These are phyloP conservation scores for Backusella australiensis DNA, from an alignment of 192 early-diverging fungal genomes.

Conservation along the genomic window DNA sequence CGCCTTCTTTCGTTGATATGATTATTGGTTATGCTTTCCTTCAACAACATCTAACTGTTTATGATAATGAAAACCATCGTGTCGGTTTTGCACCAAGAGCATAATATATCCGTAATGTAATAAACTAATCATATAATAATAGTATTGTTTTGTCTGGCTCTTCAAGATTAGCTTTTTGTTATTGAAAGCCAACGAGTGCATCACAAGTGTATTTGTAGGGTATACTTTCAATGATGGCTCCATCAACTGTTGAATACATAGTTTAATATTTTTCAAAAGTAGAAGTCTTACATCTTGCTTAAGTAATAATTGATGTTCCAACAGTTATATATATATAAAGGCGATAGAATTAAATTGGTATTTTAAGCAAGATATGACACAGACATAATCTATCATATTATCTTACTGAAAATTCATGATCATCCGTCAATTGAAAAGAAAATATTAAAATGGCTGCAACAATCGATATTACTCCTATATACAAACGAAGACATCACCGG, in stretches of 20 bases:
- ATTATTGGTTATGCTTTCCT: conserved; percentile 36
- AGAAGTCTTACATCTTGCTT: too few species aligned
- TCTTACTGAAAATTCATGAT: not conserved
- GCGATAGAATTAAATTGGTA: not conserved
- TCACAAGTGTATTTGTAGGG: not conserved
- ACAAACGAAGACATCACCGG: not conserved
- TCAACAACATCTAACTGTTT: conserved; percentile 25
- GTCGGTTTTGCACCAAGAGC: conserved; percentile 26
- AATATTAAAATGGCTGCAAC: not conserved
- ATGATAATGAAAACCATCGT: conserved; percentile 25
- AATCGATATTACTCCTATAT: not conserved
- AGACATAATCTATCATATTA: not conserved
- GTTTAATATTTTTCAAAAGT: too few species aligned
- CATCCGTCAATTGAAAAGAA: not conserved
- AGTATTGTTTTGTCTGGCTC: too few species aligned
- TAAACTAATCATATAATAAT: not conserved
- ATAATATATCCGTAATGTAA: not conserved
- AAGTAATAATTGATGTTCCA: too few species aligned
- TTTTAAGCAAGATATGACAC: not conserved
- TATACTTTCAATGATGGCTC: too few species aligned
- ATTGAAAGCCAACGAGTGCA: not conserved
- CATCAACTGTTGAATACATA: too few species aligned
- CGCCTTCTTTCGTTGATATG: conserved; percentile 14
- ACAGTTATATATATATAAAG: not conserved
- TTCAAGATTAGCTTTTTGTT: not conserved